These are phyloP conservation scores for Sporothrix brunneoviolacea DNA, from an alignment of 2,329 filamentous ascomycete species.

Conservation along the genomic window DNA sequence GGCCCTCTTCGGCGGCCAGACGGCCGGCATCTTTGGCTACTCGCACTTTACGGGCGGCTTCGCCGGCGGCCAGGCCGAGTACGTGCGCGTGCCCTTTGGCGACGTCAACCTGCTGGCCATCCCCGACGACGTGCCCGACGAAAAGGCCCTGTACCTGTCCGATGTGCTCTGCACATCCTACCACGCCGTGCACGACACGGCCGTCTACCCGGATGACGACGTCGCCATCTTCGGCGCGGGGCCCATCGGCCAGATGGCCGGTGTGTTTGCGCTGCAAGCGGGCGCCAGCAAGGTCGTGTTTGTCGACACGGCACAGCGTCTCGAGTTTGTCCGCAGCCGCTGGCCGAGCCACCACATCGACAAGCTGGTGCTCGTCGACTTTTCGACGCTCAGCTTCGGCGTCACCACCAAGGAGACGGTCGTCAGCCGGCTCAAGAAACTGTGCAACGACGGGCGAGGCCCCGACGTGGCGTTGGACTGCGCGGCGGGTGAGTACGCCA, in stretches of 20 bases:
- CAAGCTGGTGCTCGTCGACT: slow-evolving; percentile 65
- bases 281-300: slow-evolving; percentile 71
- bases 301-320: slow-evolving; percentile 65
- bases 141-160: slow-evolving; percentile 72
- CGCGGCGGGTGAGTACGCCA: slow-evolving; percentile 54
- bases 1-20: slow-evolving; percentile 72
- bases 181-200: slow-evolving; percentile 77
- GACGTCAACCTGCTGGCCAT: slow-evolving; percentile 77
- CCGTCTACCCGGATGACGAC: slow-evolving; percentile 66
- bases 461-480: slow-evolving; percentile 70
- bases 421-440: slow-evolving; percentile 64
- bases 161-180: slow-evolving; percentile 76
- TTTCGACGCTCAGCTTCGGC: slow-evolving; percentile 50
- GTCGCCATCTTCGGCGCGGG: slow-evolving; percentile 84
- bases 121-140: slow-evolving; percentile 73
- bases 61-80: slow-evolving; percentile 82
- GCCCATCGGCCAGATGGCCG: slow-evolving; percentile 79
- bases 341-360: slow-evolving; percentile 42
- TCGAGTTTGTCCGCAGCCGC: slow-evolving; percentile 60
- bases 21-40: slow-evolving; percentile 68
- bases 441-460: slow-evolving; percentile 63
- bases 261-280: slow-evolving; percentile 66
- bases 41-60: slow-evolving; percentile 80
- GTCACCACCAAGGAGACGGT: slow-evolving; percentile 56
- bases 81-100: slow-evolving; percentile 71